phyloP scores from a whole-genome alignment of 2,329 filamentous ascomycete genomes.

The Aspergillus persii region DNA sequence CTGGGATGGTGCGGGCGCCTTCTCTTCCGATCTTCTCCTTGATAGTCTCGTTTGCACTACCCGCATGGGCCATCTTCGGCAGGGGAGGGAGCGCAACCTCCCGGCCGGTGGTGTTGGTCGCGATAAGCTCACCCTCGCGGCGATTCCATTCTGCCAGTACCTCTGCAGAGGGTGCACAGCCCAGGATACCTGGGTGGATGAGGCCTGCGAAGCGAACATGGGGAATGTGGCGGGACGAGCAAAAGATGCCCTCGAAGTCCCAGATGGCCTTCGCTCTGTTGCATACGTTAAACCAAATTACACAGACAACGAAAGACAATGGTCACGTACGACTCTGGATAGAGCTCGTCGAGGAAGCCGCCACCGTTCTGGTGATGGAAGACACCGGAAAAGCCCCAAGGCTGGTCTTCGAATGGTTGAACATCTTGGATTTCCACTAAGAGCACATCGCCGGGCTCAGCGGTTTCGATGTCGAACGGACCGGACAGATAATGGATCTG shows the following conservation, averaged over 20 bases:
- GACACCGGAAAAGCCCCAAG: constrained; percentile 86
- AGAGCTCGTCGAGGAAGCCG: constrained; percentile 83
- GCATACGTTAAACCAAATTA: not conserved
- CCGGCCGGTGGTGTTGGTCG: constrained; percentile 61
- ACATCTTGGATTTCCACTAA: constrained; percentile 91
- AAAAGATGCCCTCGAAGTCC: constrained; percentile 77
- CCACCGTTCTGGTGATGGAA: constrained; percentile 81
- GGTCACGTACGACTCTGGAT: constrained; percentile 68
- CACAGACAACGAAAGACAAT: not conserved
- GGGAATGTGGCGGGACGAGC: constrained; percentile 80
- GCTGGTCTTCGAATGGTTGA: constrained; percentile 78
- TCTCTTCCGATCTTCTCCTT: constrained; percentile 69
- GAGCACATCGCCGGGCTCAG: constrained; percentile 79
- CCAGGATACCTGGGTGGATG: constrained; percentile 88
- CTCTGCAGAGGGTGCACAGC: constrained; percentile 78
- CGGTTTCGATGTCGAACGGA: constrained; percentile 81
- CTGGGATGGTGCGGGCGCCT: constrained; percentile 81
- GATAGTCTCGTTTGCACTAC: constrained; percentile 57
- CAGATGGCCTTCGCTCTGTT: constrained; percentile 66
- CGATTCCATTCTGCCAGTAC: constrained; percentile 79
- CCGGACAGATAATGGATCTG: constrained; percentile 84
- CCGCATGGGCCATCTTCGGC: constrained; percentile 69
- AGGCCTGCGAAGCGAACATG: constrained; percentile 84
- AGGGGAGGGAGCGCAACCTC: constrained; percentile 77
- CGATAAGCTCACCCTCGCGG: constrained; percentile 77